Evolutionary conservation across 441 rosid species (phyloP).

Genomic region (Bruguiera hainesii): DNA sequence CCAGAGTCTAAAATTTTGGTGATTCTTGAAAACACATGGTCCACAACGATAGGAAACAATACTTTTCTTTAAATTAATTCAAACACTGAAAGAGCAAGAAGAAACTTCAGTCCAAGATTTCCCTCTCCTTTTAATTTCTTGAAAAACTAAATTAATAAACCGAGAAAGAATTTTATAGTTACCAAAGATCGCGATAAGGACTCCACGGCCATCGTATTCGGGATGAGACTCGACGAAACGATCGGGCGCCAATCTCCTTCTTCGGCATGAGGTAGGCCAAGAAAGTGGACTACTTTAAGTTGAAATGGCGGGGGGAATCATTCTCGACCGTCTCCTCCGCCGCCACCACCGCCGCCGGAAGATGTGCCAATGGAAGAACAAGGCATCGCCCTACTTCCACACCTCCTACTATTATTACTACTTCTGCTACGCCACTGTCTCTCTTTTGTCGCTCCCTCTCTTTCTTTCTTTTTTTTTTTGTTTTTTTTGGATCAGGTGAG

Average conservation of each 20-base stretch:
- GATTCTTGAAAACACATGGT: not conserved
- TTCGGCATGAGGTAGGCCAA: conserved; percentile 95
- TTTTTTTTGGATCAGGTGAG: conserved; percentile 6
- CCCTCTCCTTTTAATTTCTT: no score
- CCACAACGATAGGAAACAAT: not conserved
- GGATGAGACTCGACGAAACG: conserved; percentile 82
- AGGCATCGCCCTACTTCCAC: conserved; percentile 46
- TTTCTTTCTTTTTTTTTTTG: no score
- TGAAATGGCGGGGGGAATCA: conserved; percentile 58
- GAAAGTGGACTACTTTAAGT: conserved; percentile 77
- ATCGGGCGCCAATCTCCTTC: conserved; percentile 80
- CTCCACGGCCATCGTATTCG: conserved; percentile 87
- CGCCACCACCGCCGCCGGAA: conserved; percentile 27
- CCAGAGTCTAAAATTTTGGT: conserved; percentile 62
- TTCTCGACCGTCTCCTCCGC: conserved; percentile 35
- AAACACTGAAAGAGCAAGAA: not conserved
- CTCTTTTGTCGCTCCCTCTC: not conserved
- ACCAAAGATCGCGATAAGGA: conserved; percentile 90
- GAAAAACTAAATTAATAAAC: no score
- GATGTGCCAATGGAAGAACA: conserved; percentile 44
- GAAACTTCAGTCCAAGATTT: no score
- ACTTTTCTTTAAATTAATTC: not conserved
- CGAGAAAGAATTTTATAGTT: conserved; percentile 4
- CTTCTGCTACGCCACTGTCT: conserved; percentile 13
- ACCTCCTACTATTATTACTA: conserved; percentile 12